Base-by-base conservation (phyloP, 148 eudicot species). In the Pouteria glomerata region DNA sequence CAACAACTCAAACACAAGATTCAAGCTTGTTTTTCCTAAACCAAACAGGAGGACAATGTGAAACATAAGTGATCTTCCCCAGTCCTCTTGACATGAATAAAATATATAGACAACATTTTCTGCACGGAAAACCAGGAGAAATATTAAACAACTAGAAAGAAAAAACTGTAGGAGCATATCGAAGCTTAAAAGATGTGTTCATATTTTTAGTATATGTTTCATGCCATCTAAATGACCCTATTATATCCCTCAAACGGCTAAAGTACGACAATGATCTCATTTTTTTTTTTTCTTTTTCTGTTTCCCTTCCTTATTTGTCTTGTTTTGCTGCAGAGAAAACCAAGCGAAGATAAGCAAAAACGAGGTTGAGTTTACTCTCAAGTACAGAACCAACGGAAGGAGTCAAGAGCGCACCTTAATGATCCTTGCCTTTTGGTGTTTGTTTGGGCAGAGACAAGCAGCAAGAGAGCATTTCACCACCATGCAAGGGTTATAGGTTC, bases 381-480 rank as follows among this genome's bases (percentile, higher is more conserved):
- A 16, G 10, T 8, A 3, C 53, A 24, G 44, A 44, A 45, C 52
- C 39, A 65, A 76, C 64, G 81, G 83, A 86, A 78, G 85, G 88
- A 90, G 99, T 96, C 97, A 96, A 96, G 99, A 96, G 83, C 97
- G 97, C 96, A 96, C 99, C 99, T 83, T 73, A 73, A 66, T 69
- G 73, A 77, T 74, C 94, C 86, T 81, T 84, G 90, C 82, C 39
- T 44, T 56, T 47, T 77, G 82, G 83, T 79, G 81, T 58, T 79
- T 56, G 59, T 31, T 5, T 19, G n/a, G 39, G 33, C 21, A 58
- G 41, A 42, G 63, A 66, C 41, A 51, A 34, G 41, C 68, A 51
- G 24, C 50, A 68, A 19, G 39, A 30, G 3, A 69, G 42, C 74
- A 72, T 72, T 63, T 66, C 57, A 79, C 79, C 81, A 71, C 59